Evolutionary conservation across 805 yeast genomes (phyloP).

Genomic region (Candida ascalaphidarum): DNA sequence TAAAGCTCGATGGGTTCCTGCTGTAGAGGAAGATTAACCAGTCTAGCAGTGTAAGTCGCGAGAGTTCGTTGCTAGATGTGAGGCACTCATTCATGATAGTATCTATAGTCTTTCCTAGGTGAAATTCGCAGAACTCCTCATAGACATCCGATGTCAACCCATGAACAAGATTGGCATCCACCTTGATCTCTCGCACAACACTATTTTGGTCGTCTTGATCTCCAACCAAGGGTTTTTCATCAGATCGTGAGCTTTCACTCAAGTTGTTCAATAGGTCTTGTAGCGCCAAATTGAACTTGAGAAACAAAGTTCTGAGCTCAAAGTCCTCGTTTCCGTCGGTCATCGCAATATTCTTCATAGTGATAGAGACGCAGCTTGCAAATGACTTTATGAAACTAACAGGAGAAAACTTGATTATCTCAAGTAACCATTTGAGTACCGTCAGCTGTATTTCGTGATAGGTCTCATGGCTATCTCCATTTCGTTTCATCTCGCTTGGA

Average conservation of each 20-base stretch:
- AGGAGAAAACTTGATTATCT: slow-evolving; percentile 66
- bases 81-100: slow-evolving; percentile 58
- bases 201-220: slow-evolving; percentile 4
- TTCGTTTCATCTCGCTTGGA: slow-evolving; percentile 8
- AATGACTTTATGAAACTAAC: slow-evolving; percentile 63
- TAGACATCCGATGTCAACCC: slow-evolving; percentile 32
- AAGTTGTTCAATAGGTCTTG: slow-evolving; percentile 23
- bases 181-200: slow-evolving; percentile 23
- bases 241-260: slow-evolving; percentile 12
- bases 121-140: slow-evolving; percentile 32
- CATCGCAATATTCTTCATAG: slow-evolving; percentile 37
- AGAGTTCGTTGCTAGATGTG: slow-evolving; percentile 50
- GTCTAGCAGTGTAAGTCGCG: slow-evolving; percentile 76
- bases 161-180: slow-evolving; percentile 44
- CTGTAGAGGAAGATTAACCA: slow-evolving; percentile 82
- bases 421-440: slow-evolving; percentile 75
- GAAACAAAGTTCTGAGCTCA: slow-evolving; percentile 27
- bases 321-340: slow-evolving; percentile 27
- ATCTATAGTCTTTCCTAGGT: slow-evolving; percentile 47
- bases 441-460: slow-evolving; percentile 62
- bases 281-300: slow-evolving; percentile 24
- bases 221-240: slow-evolving; percentile 1
- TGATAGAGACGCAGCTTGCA: slow-evolving; percentile 64
- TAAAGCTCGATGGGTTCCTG: slow-evolving; percentile 38
- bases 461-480: slow-evolving; percentile 29